Percentiles rank a stretch among this genome's conserved stretches.
These are phyloP conservation scores for Fusarium armeniacum DNA, from an alignment of 2,329 filamentous ascomycete genomes.

Conservation along the genomic window DNA sequence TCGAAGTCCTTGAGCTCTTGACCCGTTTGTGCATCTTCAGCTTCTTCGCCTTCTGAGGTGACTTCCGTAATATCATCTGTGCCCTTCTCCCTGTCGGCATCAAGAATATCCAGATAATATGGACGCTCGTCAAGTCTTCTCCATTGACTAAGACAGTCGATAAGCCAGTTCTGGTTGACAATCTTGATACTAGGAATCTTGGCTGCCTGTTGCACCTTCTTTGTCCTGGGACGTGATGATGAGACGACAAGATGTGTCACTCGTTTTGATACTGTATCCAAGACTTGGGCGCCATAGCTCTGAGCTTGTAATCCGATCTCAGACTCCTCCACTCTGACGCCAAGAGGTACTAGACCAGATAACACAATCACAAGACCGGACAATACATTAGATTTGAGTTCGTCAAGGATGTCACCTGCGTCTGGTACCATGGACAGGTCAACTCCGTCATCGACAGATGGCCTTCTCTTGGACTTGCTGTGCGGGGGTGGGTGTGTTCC, in stretches of 20 bases:
- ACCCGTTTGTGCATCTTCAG: slow-evolving; percentile 51
- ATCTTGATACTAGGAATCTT: slow-evolving; percentile 87
- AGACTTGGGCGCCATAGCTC: slow-evolving; percentile 82
- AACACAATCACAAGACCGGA: slow-evolving; percentile 84
- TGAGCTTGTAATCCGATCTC: slow-evolving; percentile 90
- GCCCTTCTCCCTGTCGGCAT: slow-evolving; percentile 69
- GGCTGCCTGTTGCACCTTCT: slow-evolving; percentile 90
- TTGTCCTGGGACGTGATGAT: slow-evolving; percentile 80
- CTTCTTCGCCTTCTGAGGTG: slow-evolving; percentile 50
- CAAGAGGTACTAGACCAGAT: slow-evolving; percentile 89
- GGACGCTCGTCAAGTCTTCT: slow-evolving; percentile 80
- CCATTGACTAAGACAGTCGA: slow-evolving; percentile 89
- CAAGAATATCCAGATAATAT: slow-evolving; percentile 82
- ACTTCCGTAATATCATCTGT: slow-evolving; percentile 53
- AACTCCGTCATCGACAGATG: slow-evolving; percentile 58
- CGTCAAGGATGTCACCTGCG: slow-evolving; percentile 85
- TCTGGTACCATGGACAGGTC: slow-evolving; percentile 77
- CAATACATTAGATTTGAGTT: slow-evolving; percentile 83
- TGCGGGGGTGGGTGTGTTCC: slow-evolving; percentile 55
- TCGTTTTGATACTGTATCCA: slow-evolving; percentile 69
- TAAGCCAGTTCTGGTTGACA: slow-evolving; percentile 91
- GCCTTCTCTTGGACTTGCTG: slow-evolving; percentile 51
- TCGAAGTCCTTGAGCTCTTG: slow-evolving; percentile 70
- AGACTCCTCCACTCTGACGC: slow-evolving; percentile 81
- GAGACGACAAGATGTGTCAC: slow-evolving; percentile 83